Evolutionary conservation across 768 basidiomycete species (phyloP).

Genomic region (Dacryopinax primogenitus): DNA sequence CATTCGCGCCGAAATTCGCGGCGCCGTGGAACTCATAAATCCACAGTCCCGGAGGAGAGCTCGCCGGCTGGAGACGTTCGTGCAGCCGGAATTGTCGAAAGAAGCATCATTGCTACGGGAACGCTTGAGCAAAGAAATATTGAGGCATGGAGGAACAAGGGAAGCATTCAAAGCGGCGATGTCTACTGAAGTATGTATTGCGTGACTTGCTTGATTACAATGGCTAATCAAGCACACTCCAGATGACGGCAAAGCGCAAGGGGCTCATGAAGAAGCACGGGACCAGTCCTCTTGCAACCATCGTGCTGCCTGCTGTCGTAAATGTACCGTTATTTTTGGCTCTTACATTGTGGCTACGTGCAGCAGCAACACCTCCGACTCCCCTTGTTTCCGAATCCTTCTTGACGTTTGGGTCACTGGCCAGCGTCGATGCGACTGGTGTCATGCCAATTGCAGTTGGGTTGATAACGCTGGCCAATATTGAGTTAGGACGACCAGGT

Average conservation of each 20-base stretch:
- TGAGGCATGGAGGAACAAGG: constrained; percentile 1
- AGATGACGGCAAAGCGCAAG: constrained; percentile 45
- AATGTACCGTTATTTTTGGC: constrained; percentile 60
- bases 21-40: constrained; percentile 14
- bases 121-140: constrained; percentile 11
- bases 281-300: constrained; percentile 46
- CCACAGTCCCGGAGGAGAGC: constrained; percentile 49
- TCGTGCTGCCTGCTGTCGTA: constrained; percentile 45
- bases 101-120: constrained; percentile 26
- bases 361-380: constrained; percentile 43
- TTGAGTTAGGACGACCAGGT: constrained; percentile 34
- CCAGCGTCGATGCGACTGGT: constrained; percentile 58
- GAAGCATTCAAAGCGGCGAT: constrained; percentile 5
- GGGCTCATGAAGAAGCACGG: constrained; percentile 47
- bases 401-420: constrained; percentile 54
- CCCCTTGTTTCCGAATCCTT: constrained; percentile 69
- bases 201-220: constrained; percentile 12
- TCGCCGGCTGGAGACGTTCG: constrained; percentile 43
- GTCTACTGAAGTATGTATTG: constrained; percentile 9
- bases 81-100: constrained; percentile 43
- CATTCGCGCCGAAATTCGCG: neutral
- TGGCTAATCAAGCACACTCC: neutral
- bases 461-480: constrained; percentile 61
- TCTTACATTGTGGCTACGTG: constrained; percentile 46
- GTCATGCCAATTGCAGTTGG: constrained; percentile 59